These are phyloP conservation scores for Melanomma pulvis-pyrius DNA, from an alignment of 495 filamentous ascomycete species.

Conservation along the genomic window DNA sequence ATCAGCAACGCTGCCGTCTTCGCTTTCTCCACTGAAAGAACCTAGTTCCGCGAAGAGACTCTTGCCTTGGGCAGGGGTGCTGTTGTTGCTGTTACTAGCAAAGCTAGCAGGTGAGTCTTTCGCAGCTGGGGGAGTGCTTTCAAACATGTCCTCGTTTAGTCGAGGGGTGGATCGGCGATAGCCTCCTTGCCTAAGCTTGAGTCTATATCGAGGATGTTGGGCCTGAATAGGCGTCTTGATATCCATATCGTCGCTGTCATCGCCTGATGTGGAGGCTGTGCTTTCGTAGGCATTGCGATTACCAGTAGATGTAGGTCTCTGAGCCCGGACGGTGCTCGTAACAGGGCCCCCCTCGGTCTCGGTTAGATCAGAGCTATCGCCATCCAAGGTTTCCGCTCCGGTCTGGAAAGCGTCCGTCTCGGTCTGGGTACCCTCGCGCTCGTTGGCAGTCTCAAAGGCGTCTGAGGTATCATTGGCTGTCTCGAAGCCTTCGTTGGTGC, in stretches of 20 bases:
- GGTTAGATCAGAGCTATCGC: constrained; percentile 79
- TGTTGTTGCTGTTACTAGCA: constrained; percentile 52
- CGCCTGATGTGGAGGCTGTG: constrained; percentile 85
- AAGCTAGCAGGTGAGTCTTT: constrained; percentile 62
- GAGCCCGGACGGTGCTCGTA: constrained; percentile 40
- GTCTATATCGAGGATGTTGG: constrained; percentile 67
- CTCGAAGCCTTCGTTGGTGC: constrained; percentile 71
- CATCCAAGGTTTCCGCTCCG: constrained; percentile 77
- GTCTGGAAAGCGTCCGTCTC: constrained; percentile 97
- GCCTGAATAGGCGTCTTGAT: constrained; percentile 64
- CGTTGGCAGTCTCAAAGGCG: constrained; percentile 82
- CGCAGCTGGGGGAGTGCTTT: constrained; percentile 39
- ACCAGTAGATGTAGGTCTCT: constrained; percentile 49
- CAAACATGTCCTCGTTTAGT: constrained; percentile 56
- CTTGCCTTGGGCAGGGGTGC: constrained; percentile 64
- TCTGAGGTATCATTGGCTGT: constrained; percentile 76
- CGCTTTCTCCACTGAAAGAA: constrained; percentile 70
- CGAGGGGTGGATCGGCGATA: constrained; percentile 31
- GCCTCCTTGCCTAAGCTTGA: constrained; percentile 65
- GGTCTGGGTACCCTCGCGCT: constrained; percentile 66
- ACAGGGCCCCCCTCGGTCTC: constrained; percentile 72
- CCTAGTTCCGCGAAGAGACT: constrained; percentile 90
- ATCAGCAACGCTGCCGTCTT: constrained; percentile 51
- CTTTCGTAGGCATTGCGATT: constrained; percentile 75
- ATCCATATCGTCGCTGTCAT: constrained; percentile 68